These are phyloP conservation scores for Trifolium repens DNA, from an alignment of 306 rosid species.

Conservation along the genomic window DNA sequence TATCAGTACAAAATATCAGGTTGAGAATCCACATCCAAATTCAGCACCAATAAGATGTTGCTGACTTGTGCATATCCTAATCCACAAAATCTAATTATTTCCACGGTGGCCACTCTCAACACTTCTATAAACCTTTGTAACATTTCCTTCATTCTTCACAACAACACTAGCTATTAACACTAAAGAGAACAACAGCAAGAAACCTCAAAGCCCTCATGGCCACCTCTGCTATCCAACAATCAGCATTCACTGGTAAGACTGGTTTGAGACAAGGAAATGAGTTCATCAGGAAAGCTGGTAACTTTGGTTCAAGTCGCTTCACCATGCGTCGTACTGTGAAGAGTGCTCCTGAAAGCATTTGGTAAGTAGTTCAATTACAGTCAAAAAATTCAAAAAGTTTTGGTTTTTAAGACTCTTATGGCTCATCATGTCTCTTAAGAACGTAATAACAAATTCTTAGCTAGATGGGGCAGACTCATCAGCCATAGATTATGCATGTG, in stretches of 20 bases:
- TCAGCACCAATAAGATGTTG: conserved; percentile 69
- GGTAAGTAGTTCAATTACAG: conserved; percentile 52
- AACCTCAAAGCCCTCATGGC: conserved; percentile 63
- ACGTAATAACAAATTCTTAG: conserved; percentile 16
- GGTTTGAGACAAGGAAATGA: conserved; percentile 82
- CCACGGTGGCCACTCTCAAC: conserved; percentile 41
- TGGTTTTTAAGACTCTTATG: conserved; percentile 7
- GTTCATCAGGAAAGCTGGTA: conserved; percentile 70
- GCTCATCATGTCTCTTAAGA: conserved; percentile 13
- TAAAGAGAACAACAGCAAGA: conserved; percentile 19
- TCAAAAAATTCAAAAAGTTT: background rate
- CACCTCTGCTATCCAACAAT: conserved; percentile 79
- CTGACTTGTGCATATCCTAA: conserved; percentile 81
- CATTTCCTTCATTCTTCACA: conserved; percentile 20
- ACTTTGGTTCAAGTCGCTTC: conserved; percentile 62
- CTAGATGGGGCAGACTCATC: conserved; percentile 4
- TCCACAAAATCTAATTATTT: conserved; percentile 63
- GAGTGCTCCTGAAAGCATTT: conserved; percentile 90
- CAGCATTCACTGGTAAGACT: conserved; percentile 83
- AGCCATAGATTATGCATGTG: conserved; percentile 10
- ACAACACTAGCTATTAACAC: conserved; percentile 10
- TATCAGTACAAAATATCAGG: conserved; percentile 43
- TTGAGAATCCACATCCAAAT: conserved; percentile 60
- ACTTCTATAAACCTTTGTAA: conserved; percentile 29
- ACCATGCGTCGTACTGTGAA: conserved; percentile 87